These are phyloP conservation scores for Lentinula detonsa DNA, from an alignment of 768 basidiomycete species.

Conservation along the genomic window DNA sequence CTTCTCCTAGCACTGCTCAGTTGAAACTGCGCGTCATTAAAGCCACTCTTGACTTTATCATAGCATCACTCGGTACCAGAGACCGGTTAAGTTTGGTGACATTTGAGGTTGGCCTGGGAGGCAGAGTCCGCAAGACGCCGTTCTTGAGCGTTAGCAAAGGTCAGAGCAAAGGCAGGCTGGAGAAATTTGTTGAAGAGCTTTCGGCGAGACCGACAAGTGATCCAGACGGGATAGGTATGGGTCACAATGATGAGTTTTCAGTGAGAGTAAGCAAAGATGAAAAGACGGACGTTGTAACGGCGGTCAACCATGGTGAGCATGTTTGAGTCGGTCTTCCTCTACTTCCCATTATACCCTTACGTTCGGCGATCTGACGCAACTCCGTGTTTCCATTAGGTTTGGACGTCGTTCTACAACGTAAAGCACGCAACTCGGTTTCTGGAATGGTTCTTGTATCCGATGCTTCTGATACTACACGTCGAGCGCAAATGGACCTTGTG, in stretches of 20 bases:
- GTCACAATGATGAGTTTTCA: slow-evolving; percentile 46
- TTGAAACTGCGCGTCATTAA: slow-evolving; percentile 89
- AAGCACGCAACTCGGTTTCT: slow-evolving; percentile 82
- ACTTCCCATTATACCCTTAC: not conserved
- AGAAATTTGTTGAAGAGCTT: slow-evolving; percentile 69
- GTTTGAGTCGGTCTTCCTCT: not conserved
- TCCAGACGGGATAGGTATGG: slow-evolving; percentile 1
- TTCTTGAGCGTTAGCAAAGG: slow-evolving; percentile 71
- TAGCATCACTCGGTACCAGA: slow-evolving; percentile 66
- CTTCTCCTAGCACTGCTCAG: slow-evolving; percentile 71
- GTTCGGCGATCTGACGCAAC: not conserved
- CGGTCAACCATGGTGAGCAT: slow-evolving; percentile 84
- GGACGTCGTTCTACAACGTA: slow-evolving; percentile 92
- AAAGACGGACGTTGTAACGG: slow-evolving; percentile 95
- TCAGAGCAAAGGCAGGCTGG: slow-evolving; percentile 64
- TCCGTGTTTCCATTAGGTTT: slow-evolving; percentile 46
- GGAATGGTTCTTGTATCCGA: slow-evolving; percentile 94
- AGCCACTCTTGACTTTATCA: slow-evolving; percentile 79
- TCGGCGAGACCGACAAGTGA: slow-evolving; percentile 26
- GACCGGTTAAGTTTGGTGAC: slow-evolving; percentile 90
- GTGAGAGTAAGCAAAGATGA: slow-evolving; percentile 81
- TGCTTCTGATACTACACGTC: slow-evolving; percentile 83
- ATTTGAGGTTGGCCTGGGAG: slow-evolving; percentile 83
- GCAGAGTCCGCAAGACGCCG: slow-evolving; percentile 87
- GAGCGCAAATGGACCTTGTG: slow-evolving; percentile 97